Evolutionary conservation across 208 protist genomes (phyloP).

Genomic region (Leishmania tarentolae): DNA sequence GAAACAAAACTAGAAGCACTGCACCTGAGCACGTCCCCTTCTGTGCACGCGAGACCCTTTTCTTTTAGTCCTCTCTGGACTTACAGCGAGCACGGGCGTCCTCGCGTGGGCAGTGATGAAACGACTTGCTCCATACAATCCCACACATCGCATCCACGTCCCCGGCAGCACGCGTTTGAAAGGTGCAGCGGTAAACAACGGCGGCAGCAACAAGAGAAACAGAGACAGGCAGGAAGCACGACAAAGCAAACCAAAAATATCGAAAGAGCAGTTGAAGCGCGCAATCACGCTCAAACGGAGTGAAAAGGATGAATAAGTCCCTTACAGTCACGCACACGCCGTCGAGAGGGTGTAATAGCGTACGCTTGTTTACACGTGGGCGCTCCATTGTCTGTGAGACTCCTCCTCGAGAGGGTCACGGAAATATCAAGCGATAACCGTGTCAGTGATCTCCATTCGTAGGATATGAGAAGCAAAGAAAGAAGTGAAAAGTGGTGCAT

Average conservation of each 20-base stretch:
- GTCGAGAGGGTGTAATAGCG: neutral
- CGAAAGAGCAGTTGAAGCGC: neutral
- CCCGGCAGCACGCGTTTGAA: neutral
- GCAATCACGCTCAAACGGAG: neutral
- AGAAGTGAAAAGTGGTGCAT: neutral
- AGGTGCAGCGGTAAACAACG: neutral
- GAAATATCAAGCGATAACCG: neutral
- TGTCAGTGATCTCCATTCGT: neutral
- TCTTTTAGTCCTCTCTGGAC: neutral
- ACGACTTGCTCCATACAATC: neutral
- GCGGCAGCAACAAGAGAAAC: too few species aligned
- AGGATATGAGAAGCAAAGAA: slow-evolving; percentile 1
- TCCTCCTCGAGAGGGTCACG: neutral
- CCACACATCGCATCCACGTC: neutral
- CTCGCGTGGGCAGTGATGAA: neutral
- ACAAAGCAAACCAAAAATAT: neutral
- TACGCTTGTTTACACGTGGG: neutral
- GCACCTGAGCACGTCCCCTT: neutral
- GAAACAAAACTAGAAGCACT: neutral
- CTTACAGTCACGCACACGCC: neutral
- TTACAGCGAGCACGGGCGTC: neutral
- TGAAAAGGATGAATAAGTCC: neutral
- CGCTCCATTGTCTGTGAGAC: neutral
- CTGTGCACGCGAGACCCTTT: neutral
- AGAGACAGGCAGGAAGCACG: neutral